Conservation (phyloP, 176 grass and related monocot species). For the sorghum (Sorghum bicolor) region DNA sequence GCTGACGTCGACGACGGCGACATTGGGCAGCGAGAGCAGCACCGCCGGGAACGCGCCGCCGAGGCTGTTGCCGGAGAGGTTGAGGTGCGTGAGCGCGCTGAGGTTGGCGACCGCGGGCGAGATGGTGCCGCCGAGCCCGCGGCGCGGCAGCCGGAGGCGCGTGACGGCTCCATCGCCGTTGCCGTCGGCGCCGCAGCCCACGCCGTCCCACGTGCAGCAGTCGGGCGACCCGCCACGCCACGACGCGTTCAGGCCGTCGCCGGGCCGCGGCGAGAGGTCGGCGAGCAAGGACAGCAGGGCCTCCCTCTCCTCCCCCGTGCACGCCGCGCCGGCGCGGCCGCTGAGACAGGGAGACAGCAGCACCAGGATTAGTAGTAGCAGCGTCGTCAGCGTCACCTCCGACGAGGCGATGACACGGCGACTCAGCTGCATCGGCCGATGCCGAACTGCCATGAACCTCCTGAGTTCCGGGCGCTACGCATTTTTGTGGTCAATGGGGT, state of each 20-base stretch:
- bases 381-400: neutral
- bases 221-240: conserved; percentile 30
- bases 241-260: conserved; percentile 9
- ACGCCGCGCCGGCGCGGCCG: conserved; percentile 26
- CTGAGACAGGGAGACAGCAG: neutral
- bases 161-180: conserved; percentile 2
- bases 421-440: neutral
- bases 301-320: conserved; percentile 32
- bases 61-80: conserved; percentile 50
- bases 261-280: neutral
- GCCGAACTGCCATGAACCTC: neutral
- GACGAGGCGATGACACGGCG: neutral
- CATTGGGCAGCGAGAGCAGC: conserved; percentile 20
- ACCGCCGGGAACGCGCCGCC: conserved; percentile 22
- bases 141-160: conserved; percentile 24
- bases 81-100: conserved; percentile 31
- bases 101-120: conserved; percentile 42
- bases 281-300: conserved; percentile 40
- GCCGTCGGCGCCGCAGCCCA: conserved; percentile 12
- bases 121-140: conserved; percentile 41
- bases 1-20: conserved; percentile 43
- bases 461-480: neutral
- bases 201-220: conserved; percentile 59
- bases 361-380: neutral
- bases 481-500: neutral